Base-by-base conservation (phyloP, 345 rosid species). In the Populus pruinosa region DNA sequence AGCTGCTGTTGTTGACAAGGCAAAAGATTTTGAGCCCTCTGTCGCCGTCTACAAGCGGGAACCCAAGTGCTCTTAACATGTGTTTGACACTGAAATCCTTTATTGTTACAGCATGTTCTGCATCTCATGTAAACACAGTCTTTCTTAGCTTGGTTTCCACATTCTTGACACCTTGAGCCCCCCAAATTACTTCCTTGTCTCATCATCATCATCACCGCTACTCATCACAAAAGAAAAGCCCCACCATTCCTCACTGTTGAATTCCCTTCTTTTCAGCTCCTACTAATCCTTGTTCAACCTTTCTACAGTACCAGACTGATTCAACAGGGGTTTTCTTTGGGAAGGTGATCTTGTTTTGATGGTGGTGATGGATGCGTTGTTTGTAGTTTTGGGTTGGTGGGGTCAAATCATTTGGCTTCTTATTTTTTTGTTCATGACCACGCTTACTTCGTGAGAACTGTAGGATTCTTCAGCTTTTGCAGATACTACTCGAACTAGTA, bases 61-160 rank as follows among this genome's bases (percentile, higher is more conserved):
- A 90, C 87, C 94, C 94, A 90, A 76, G 94, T 90, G 85, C 94
- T 90, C 64, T 78, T 87, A 71, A 89, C 80, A 77, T 90, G 94
- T 75, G 94, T 89, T 84, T 75, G 88, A 77, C 92, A 89, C 33
- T 85, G 80, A 79, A 86, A 90, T 23, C 85, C 87, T 84, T 86
- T 86, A 65, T 79, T 82, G 68, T 85, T 90, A 78, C 94, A 90
- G 62, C 94, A 90, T 70, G 92, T 87, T 71, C 94, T 81, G 77
- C 94, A 90, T 75, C 90, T 86, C 85, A 77, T 79, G 64, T 85
- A 80, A 31, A 59, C 33, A 78, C 94, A 89, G 65, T 87, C 91
- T 83, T 84, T 90, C 86, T 90, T 90, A 1, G 94, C 88, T 74
- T 90, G 90, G 81, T 90, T 90, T 44, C 94, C 94, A 81, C 94